Evolutionary conservation across 2,329 filamentous ascomycete genomes (phyloP).

Genomic region (Westerdykella sp.): DNA sequence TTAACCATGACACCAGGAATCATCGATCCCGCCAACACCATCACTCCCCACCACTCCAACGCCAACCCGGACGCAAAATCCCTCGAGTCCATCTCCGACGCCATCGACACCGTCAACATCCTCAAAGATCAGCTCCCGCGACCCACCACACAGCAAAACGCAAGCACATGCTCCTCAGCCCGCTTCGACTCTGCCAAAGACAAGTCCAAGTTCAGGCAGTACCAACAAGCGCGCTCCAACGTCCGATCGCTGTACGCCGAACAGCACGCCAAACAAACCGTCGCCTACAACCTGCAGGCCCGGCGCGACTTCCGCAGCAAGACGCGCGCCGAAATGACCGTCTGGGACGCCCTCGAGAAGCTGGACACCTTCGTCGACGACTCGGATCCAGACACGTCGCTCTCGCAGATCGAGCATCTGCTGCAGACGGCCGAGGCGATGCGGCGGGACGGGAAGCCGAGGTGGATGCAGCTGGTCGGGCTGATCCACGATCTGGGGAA

Average conservation of each 20-base stretch:
- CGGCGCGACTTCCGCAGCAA: conserved; percentile 64
- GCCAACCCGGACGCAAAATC: conserved; percentile 51
- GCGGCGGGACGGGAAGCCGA: conserved; percentile 72
- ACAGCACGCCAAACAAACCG: conserved; percentile 65
- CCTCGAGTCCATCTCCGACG: conserved; percentile 53
- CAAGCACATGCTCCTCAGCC: conserved; percentile 51
- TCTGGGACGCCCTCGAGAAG: conserved; percentile 91
- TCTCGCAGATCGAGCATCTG: conserved; percentile 84
- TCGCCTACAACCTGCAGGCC: conserved; percentile 77
- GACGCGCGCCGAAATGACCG: conserved; percentile 67
- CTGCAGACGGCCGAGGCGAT: conserved; percentile 87
- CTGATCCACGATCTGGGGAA: conserved; percentile 77
- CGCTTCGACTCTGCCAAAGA: conserved; percentile 70
- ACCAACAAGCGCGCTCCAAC: conserved; percentile 73
- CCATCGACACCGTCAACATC: conserved; percentile 56
- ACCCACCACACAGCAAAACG: conserved; percentile 41
- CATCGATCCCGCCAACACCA: conserved; percentile 38
- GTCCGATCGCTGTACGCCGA: conserved; percentile 83
- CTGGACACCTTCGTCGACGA: conserved; percentile 87
- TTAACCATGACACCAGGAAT: conserved; percentile 43
- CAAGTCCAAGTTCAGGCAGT: conserved; percentile 75
- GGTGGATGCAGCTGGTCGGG: conserved; percentile 75
- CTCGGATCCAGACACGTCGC: conserved; percentile 80
- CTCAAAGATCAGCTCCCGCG: conserved; percentile 50
- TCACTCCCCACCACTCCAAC: conserved; percentile 37